phyloP scores from a whole-genome alignment of 2,329 filamentous ascomycete species.

The Diaporthe destruens region DNA sequence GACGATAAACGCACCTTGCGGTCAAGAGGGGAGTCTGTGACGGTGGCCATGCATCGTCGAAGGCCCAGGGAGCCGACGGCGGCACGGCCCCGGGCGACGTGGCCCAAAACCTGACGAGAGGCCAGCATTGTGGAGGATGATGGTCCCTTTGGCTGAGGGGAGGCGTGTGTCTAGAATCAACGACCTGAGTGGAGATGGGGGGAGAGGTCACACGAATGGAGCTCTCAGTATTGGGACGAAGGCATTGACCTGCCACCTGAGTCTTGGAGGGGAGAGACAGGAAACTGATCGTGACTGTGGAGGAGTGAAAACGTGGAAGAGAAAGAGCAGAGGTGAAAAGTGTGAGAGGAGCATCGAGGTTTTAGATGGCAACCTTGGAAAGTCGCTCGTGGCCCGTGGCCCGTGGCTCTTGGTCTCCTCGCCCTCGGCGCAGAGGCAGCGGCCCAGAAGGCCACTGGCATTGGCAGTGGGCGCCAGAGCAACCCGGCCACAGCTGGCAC shows the following conservation, averaged over 20 bases:
- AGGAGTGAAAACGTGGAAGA: slow-evolving; percentile 29
- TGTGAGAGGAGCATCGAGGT: slow-evolving; percentile 41
- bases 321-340: slow-evolving; percentile 29
- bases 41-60: slow-evolving; percentile 82
- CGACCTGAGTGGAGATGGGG: slow-evolving; percentile 36
- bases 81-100: slow-evolving; percentile 71
- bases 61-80: slow-evolving; percentile 70
- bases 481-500: slow-evolving; percentile 34
- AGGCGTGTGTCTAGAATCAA: slow-evolving; percentile 30
- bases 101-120: slow-evolving; percentile 77
- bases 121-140: slow-evolving; percentile 72
- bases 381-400: slow-evolving; percentile 24
- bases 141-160: slow-evolving; percentile 38
- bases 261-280: slow-evolving; percentile 5
- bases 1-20: slow-evolving; percentile 76
- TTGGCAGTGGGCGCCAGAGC: slow-evolving; percentile 36
- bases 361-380: slow-evolving; percentile 41
- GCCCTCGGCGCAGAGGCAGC: slow-evolving; percentile 36
- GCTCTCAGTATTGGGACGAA: slow-evolving; percentile 39
- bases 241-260: slow-evolving; percentile 41
- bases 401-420: slow-evolving; percentile 33
- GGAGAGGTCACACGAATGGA: slow-evolving; percentile 46
- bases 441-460: slow-evolving; percentile 17
- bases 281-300: slow-evolving; percentile 16
- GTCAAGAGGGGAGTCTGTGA: slow-evolving; percentile 86